Evolutionary conservation across 305 asterid genomes (phyloP), one percentile per base, ranked within the genome.

Genomic region (Plantago lanceolata): DNA sequence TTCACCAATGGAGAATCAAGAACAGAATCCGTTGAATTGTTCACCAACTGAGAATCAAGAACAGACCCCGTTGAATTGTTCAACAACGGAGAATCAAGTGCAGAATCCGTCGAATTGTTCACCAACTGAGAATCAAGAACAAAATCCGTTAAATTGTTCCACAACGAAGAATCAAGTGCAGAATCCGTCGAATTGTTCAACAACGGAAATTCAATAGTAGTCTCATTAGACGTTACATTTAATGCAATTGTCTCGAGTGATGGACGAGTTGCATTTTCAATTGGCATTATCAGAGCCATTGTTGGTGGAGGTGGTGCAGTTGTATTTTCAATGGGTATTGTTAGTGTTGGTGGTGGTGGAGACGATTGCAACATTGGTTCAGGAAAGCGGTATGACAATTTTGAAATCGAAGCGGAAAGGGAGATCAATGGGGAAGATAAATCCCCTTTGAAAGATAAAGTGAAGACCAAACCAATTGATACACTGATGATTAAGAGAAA

Each of bases 401-500:
- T 58, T 35, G 54, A 51, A 6, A 64, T 17, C 6, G 63, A 52
- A 60, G 74, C 6, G 3, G 49, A 31, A 16, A 21, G 19, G 16
- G 28, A 55, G 17, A 60, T 9, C 0, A 67, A 26, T 2, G 71
- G 72, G 13, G 70, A n/a, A 59, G 72, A 20, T 66, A 73, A 72
- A 17, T 18, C 31, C 79, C 61, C 69, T 13, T 74, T 31, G 75
- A 76, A 68, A 29, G 49, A 72, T 48, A 80, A 24, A 18, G 77
- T 61, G 64, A 67, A 75, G 8, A 81, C 21, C n/a, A 75, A 29
- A 14, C 83, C 89, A 3, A 82, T 7, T 20, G 87, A 88, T 66
- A 82, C 50, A 13, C 87, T 89, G 20, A 82, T 13, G 54, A 72
- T 37, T 12, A 85, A 54, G 59, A 82, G 75, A 61, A 83, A 70